Evolutionary conservation across 1,284 basidiomycete species (phyloP).

Genomic region (Malassezia japonica): DNA sequence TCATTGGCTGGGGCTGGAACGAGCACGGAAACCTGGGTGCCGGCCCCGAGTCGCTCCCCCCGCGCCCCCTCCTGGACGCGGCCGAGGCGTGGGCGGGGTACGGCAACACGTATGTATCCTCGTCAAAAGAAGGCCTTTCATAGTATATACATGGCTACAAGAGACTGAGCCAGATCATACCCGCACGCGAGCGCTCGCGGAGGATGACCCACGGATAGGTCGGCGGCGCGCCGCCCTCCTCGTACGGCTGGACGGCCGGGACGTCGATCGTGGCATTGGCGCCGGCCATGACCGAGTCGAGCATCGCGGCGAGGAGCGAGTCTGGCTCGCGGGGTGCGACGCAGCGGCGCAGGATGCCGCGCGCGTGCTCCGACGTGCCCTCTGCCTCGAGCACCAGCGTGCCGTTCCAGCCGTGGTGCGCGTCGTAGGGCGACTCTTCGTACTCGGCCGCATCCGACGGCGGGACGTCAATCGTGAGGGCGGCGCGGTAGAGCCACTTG

Average conservation of each 20-base stretch:
- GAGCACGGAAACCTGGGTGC: slow-evolving; percentile 12
- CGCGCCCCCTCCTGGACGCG: neutral
- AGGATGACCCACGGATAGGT: slow-evolving; percentile 29
- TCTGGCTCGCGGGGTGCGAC: slow-evolving; percentile 8
- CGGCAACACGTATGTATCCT: slow-evolving; percentile 1
- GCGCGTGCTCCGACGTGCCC: slow-evolving; percentile 42
- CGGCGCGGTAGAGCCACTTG: slow-evolving; percentile 49
- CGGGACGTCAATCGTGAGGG: slow-evolving; percentile 27
- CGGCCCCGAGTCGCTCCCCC: neutral
- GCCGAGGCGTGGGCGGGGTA: slow-evolving; percentile 1
- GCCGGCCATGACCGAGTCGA: neutral
- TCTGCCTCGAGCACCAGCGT: slow-evolving; percentile 39
- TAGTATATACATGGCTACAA: neutral
- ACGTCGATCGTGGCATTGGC: neutral
- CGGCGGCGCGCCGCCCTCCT: neutral
- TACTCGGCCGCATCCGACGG: slow-evolving; percentile 21
- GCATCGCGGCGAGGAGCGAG: neutral
- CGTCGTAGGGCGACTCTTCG: slow-evolving; percentile 8
- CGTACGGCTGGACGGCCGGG: neutral
- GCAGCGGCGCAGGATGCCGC: slow-evolving; percentile 32
- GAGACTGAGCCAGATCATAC: slow-evolving; percentile 35
- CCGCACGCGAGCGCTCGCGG: slow-evolving; percentile 31
- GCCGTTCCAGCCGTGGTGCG: slow-evolving; percentile 27
- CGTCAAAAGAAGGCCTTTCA: neutral
- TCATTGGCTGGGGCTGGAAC: slow-evolving; percentile 17